Percentiles rank a stretch among this genome's conserved stretches.
Conservation (phyloP, 148 eudicot species). For the Silene conica region DNA sequence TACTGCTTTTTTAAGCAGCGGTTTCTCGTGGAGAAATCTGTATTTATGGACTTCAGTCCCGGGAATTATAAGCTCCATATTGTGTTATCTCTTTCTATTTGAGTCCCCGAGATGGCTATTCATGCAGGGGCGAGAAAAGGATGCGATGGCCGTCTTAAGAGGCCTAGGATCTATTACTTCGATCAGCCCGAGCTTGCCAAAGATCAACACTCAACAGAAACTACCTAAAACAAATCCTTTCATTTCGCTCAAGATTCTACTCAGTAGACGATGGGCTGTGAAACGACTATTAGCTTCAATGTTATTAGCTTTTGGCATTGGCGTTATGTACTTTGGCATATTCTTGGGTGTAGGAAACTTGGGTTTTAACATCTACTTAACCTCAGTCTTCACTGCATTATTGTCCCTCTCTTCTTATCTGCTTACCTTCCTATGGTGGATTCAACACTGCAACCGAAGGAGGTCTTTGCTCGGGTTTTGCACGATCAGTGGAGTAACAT, state of each 20-base stretch:
- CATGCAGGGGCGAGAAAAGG: slow-evolving; percentile 17
- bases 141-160: slow-evolving; percentile 11
- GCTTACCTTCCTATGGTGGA: slow-evolving; percentile 23
- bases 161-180: slow-evolving; percentile 3
- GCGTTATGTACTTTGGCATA: slow-evolving; percentile 29
- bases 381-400: slow-evolving; percentile 23
- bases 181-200: neutral
- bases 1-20: slow-evolving; percentile 13
- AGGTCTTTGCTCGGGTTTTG: slow-evolving; percentile 27
- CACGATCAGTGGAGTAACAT: slow-evolving; percentile 22
- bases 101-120: slow-evolving; percentile 34
- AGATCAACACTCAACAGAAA: slow-evolving; percentile 1
- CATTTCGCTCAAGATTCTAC: slow-evolving; percentile 11
- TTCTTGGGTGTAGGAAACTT: slow-evolving; percentile 27
- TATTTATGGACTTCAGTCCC: slow-evolving; percentile 33
- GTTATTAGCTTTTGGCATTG: slow-evolving; percentile 25
- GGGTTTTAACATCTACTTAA: slow-evolving; percentile 27
- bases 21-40: slow-evolving; percentile 26
- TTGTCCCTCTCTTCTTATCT: slow-evolving; percentile 16
- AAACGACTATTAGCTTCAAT: slow-evolving; percentile 19
- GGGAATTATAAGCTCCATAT: slow-evolving; percentile 8
- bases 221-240: slow-evolving; percentile 1
- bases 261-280: slow-evolving; percentile 24
- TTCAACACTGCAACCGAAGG: slow-evolving; percentile 19
- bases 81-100: slow-evolving; percentile 14